Conservation (phyloP, 179 eudicot genomes). For the Beta macrorhiza region DNA sequence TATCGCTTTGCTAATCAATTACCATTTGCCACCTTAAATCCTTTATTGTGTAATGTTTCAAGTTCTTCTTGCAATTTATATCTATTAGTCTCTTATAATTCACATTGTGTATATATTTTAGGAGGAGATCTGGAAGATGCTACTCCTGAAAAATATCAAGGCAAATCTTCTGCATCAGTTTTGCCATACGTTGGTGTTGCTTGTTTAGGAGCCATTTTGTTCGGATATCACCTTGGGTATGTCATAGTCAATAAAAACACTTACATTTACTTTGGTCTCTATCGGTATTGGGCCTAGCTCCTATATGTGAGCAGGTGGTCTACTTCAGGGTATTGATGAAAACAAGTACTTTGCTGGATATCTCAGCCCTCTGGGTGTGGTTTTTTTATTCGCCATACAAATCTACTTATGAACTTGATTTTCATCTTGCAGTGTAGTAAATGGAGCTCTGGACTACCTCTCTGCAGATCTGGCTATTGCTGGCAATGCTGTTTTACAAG, state of each 20-base stretch:
- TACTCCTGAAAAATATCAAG: slow-evolving; percentile 49
- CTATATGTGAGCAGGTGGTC: background rate
- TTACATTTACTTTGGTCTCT: slow-evolving; percentile 9
- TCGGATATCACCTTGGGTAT: slow-evolving; percentile 99
- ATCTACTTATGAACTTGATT: background rate
- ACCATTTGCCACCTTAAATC: background rate
- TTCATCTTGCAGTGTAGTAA: slow-evolving; percentile 67
- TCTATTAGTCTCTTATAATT: background rate
- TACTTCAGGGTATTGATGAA: background rate
- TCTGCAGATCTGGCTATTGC: slow-evolving; percentile 84
- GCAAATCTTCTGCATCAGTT: slow-evolving; percentile 76
- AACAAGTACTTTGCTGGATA: background rate
- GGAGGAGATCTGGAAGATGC: slow-evolving; percentile 81
- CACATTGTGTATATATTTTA: slow-evolving; percentile 22
- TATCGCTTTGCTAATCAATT: background rate
- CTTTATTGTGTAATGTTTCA: background rate
- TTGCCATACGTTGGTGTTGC: slow-evolving; percentile 96
- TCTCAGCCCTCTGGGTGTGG: background rate
- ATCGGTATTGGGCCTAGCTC: slow-evolving; percentile 6
- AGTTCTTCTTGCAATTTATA: background rate
- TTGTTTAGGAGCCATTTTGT: slow-evolving; percentile 91
- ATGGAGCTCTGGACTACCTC: slow-evolving; percentile 92
- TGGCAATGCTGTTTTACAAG: slow-evolving; percentile 83
- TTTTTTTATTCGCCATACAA: background rate
- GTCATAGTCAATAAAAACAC: slow-evolving; percentile 12